Evolutionary conservation across 495 filamentous ascomycete genomes (phyloP).

Genomic region (Polyplosphaeria fusca): DNA sequence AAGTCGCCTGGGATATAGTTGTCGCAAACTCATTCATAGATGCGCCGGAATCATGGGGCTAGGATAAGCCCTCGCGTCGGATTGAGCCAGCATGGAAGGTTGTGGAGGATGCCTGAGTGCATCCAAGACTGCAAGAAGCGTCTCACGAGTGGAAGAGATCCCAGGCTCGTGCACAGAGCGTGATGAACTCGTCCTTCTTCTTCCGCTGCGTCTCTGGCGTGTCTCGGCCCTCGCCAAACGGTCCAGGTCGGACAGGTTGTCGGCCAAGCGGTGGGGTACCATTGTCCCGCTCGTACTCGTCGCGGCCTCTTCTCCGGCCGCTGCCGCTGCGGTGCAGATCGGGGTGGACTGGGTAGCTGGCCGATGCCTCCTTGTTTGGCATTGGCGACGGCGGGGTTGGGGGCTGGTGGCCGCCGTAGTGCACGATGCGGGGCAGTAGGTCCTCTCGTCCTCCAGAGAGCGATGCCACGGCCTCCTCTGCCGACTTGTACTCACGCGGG

Average conservation of each 20-base stretch:
- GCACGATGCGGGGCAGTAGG: slow-evolving; percentile 84
- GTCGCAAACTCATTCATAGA: not conserved
- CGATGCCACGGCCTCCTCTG: slow-evolving; percentile 88
- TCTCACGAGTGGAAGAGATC: slow-evolving; percentile 91
- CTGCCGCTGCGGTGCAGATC: slow-evolving; percentile 44
- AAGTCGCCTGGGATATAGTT: not conserved
- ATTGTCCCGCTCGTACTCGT: slow-evolving; percentile 86
- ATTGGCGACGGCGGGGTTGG: slow-evolving; percentile 89
- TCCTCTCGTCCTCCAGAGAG: slow-evolving; percentile 89
- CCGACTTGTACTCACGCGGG: slow-evolving; percentile 85
- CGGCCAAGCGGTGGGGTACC: slow-evolving; percentile 68
- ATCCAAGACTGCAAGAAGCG: no score
- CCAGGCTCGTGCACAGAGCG: slow-evolving; percentile 85
- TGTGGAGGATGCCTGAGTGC: no score
- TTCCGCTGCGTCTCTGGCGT: slow-evolving; percentile 77
- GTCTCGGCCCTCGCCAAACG: slow-evolving; percentile 52
- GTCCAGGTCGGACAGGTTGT: slow-evolving; percentile 14
- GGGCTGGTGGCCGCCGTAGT: slow-evolving; percentile 87
- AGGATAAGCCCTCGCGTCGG: no score
- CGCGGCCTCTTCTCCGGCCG: slow-evolving; percentile 69
- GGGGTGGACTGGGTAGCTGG: slow-evolving; percentile 33
- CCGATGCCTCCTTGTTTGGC: slow-evolving; percentile 29
- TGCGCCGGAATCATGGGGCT: slow-evolving; percentile 2
- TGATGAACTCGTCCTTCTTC: slow-evolving; percentile 94
- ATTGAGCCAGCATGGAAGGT: no score